These are phyloP conservation scores for Saitoella complicata DNA, from an alignment of 805 yeast genomes.

Conservation along the genomic window DNA sequence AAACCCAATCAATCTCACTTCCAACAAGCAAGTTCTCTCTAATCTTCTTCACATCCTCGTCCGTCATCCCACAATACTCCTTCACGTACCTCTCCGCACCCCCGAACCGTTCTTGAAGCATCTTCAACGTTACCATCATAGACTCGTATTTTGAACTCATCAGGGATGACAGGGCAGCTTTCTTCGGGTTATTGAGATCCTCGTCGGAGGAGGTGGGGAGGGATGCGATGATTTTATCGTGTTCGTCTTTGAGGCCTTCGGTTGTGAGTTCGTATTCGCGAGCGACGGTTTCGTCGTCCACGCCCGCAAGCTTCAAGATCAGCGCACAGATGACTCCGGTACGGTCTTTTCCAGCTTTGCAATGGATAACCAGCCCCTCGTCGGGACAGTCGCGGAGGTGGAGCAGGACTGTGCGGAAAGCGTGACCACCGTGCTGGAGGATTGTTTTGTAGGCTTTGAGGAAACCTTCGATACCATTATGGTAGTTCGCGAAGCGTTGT, in stretches of 20 bases:
- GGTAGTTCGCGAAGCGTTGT: conserved; percentile 34
- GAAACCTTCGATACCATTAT: conserved; percentile 47
- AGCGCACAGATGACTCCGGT: conserved; percentile 65
- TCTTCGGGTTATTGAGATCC: no score
- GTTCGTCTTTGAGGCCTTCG: conserved; percentile 30
- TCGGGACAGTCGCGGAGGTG: conserved; percentile 39
- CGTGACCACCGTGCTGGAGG: conserved; percentile 31
- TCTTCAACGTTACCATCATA: conserved; percentile 2
- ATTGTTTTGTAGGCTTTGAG: conserved; percentile 46
- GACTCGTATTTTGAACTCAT: conserved; percentile 4
- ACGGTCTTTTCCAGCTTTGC: conserved; percentile 73
- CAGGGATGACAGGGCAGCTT: no score
- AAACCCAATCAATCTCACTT: no score
- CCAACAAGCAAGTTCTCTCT: neutral
- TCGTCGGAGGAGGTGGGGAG: neutral
- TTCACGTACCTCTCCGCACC: conserved; percentile 8
- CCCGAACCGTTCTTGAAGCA: conserved; percentile 14
- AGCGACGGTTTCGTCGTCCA: conserved; percentile 47
- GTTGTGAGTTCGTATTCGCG: conserved; percentile 66
- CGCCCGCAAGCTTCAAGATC: conserved; percentile 44
- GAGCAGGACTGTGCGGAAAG: conserved; percentile 35
- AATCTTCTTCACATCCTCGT: neutral
- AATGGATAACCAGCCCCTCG: conserved; percentile 47
- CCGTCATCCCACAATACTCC: conserved; percentile 1
- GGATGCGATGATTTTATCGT: conserved; percentile 1